Evolutionary conservation across 768 basidiomycete genomes (phyloP).

Genomic region (Pulveroboletus sp.): DNA sequence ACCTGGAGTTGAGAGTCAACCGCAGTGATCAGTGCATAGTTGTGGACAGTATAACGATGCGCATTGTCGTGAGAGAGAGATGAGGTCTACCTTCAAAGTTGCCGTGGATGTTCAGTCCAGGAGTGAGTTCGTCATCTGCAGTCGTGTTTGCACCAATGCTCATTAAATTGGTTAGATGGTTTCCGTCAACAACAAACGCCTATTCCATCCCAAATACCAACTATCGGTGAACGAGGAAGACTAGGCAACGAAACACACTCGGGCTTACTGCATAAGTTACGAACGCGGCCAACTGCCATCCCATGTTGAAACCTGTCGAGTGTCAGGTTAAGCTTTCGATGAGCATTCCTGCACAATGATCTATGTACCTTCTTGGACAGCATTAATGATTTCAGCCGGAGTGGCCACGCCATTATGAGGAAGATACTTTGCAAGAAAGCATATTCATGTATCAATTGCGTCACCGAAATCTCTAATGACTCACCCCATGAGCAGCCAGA

Average conservation of each 20-base stretch:
- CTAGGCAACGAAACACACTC: background rate
- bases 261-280: conserved; percentile 19
- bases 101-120: conserved; percentile 20
- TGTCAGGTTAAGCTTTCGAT: background rate
- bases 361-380: conserved; percentile 19
- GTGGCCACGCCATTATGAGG: conserved; percentile 17
- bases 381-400: conserved; percentile 22
- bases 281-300: conserved; percentile 17
- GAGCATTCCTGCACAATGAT: background rate
- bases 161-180: conserved; percentile 27
- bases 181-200: conserved; percentile 25
- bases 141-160: conserved; percentile 23
- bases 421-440: conserved; percentile 11
- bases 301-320: conserved; percentile 22
- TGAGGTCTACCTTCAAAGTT: conserved; percentile 18
- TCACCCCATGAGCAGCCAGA: conserved; percentile 26
- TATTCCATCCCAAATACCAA: background rate
- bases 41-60: background rate
- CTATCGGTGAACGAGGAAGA: background rate
- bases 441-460: background rate
- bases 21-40: background rate
- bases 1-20: conserved; percentile 4
- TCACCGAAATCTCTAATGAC: background rate
- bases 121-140: conserved; percentile 5
- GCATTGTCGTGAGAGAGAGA: background rate